phyloP scores from a whole-genome alignment of 768 basidiomycete genomes.

The Polyporus arcularius region DNA sequence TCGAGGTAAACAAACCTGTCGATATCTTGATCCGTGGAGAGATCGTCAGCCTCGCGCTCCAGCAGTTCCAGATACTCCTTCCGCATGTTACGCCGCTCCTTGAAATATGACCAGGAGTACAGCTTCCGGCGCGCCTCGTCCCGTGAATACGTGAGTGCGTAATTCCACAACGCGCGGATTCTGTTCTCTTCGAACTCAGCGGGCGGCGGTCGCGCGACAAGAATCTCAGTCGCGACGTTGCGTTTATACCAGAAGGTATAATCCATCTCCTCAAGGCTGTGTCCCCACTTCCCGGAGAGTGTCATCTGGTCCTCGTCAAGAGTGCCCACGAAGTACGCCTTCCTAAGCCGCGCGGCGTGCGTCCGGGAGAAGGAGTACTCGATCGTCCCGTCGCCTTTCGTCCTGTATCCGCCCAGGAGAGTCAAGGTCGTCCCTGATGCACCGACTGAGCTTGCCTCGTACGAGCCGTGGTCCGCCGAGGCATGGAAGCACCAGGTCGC shows the following conservation, averaged over 20 bases:
- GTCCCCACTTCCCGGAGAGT: conserved; percentile 31
- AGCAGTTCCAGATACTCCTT: conserved; percentile 32
- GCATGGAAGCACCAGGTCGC: conserved; percentile 10
- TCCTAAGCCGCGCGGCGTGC: conserved; percentile 26
- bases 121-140: conserved; percentile 24
- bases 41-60: conserved; percentile 20
- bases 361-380: conserved; percentile 22
- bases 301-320: conserved; percentile 21
- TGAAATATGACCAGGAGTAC: conserved; percentile 36
- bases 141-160: conserved; percentile 29
- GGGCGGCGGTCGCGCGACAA: conserved; percentile 32
- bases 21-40: not conserved
- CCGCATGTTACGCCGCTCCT: conserved; percentile 30
- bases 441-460: conserved; percentile 12
- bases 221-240: conserved; percentile 26
- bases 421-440: conserved; percentile 18
- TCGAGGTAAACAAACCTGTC: conserved; percentile 7
- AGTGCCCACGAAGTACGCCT: conserved; percentile 26
- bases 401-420: conserved; percentile 21
- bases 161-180: conserved; percentile 35
- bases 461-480: conserved; percentile 14
- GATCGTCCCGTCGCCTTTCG: conserved; percentile 10
- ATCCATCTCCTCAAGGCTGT: conserved; percentile 17
- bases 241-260: conserved; percentile 32
- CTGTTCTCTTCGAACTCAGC: conserved; percentile 25